Percentiles rank a stretch among this genome's conserved stretches.
These are phyloP conservation scores for Parastagonospora nodorum DNA, from an alignment of 2,329 filamentous ascomycete genomes.

Conservation along the genomic window DNA sequence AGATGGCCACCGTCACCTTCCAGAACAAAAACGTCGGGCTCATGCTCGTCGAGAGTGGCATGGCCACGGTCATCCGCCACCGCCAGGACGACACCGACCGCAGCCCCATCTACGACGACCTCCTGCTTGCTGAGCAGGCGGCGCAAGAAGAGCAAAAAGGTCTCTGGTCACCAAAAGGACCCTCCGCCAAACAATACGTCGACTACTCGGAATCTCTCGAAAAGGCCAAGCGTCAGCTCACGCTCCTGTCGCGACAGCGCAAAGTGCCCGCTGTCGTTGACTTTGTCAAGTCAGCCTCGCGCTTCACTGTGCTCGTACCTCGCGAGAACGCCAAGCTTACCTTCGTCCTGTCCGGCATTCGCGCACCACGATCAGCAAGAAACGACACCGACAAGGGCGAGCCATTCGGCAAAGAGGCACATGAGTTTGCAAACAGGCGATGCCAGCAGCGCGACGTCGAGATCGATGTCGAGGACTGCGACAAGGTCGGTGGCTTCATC, in stretches of 20 bases:
- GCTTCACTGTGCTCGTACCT: conserved; percentile 90
- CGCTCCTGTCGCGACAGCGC: conserved; percentile 85
- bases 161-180: conserved; percentile 90
- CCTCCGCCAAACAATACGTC: conserved; percentile 79
- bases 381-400: conserved; percentile 81
- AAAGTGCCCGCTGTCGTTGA: conserved; percentile 93
- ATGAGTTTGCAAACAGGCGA: conserved; percentile 86
- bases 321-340: conserved; percentile 94
- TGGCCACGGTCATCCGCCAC: conserved; percentile 92
- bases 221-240: conserved; percentile 93
- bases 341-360: conserved; percentile 90
- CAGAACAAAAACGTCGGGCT: conserved; percentile 88
- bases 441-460: conserved; percentile 95
- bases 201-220: conserved; percentile 93
- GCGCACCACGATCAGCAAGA: conserved; percentile 84
- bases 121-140: conserved; percentile 76
- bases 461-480: conserved; percentile 90
- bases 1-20: conserved; percentile 85
- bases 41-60: conserved; percentile 86
- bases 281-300: conserved; percentile 95
- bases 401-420: conserved; percentile 92
- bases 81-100: conserved; percentile 93
- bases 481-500: conserved; percentile 98
- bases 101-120: conserved; percentile 90
- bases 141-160: conserved; percentile 90